A percentile compares a stretch with the other conserved stretches of the same genome.
Evolutionary conservation across 2,329 filamentous ascomycete genomes (phyloP).

Genomic region (Cladosporium oxysporum): DNA sequence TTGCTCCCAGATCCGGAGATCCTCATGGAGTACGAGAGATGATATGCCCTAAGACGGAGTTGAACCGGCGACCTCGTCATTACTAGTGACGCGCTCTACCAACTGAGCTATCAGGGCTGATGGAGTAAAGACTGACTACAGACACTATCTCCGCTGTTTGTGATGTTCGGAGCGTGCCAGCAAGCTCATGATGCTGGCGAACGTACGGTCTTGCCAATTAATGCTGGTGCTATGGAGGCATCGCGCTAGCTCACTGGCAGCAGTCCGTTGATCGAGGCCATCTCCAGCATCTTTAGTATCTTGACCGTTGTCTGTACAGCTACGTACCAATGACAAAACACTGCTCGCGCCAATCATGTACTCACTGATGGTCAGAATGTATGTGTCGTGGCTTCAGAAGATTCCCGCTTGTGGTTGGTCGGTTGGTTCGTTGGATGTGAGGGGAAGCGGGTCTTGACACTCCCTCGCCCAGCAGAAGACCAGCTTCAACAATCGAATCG

Average conservation of each 20-base stretch:
- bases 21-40: neutral
- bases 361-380: too few species aligned
- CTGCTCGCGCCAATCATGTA: too few species aligned
- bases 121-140: neutral
- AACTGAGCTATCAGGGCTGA: constrained; percentile 19
- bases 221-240: too few species aligned
- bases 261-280: neutral
- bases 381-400: neutral
- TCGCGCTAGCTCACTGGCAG: neutral
- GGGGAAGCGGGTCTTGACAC: neutral
- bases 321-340: neutral
- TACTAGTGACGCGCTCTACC: constrained; percentile 17
- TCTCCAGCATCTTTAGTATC: neutral
- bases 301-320: neutral
- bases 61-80: constrained; percentile 13
- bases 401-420: neutral
- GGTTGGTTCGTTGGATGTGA: neutral
- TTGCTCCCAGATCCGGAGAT: neutral
- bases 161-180: too few species aligned
- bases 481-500: neutral
- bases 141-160: too few species aligned
- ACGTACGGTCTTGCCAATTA: too few species aligned
- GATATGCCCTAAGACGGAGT: constrained; percentile 17
- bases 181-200: too few species aligned
- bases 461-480: neutral